Conservation (phyloP, 805 yeast genomes). For the Tetrapisispora phaffii region DNA sequence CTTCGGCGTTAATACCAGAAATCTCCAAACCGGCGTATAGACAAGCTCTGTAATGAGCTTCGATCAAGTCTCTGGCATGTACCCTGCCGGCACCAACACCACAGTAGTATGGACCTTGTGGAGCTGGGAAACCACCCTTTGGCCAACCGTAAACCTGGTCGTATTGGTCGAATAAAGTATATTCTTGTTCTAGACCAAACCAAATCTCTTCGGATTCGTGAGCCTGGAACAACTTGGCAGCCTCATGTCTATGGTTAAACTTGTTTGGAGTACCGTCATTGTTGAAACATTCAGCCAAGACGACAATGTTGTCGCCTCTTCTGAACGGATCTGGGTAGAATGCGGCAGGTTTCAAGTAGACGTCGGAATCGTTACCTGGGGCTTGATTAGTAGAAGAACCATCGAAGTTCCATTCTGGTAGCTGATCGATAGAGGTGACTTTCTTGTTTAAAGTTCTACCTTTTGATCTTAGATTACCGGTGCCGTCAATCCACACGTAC, state of each 20-base stretch:
- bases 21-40: constrained; percentile 82
- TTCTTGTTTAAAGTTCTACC: constrained; percentile 72
- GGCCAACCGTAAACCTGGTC: constrained; percentile 98
- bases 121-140: constrained; percentile 98
- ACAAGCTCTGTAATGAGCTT: constrained; percentile 98
- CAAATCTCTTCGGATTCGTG: constrained; percentile 77
- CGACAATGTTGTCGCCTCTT: constrained; percentile 93
- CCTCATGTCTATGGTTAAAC: constrained; percentile 95
- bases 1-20: constrained; percentile 98
- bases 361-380: constrained; percentile 94
- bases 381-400: constrained; percentile 99
- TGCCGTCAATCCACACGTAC: constrained; percentile 95
- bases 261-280: constrained; percentile 98
- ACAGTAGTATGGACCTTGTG: constrained; percentile 99
- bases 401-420: constrained; percentile 99
- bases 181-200: constrained; percentile 99
- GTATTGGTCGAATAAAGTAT: constrained; percentile 86
- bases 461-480: constrained; percentile 86
- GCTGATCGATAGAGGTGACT: constrained; percentile 66
- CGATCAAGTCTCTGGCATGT: constrained; percentile 94
- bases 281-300: constrained; percentile 93
- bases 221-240: constrained; percentile 89
- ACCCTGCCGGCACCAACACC: constrained; percentile 99
- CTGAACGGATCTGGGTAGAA: constrained; percentile 95
- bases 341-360: constrained; percentile 91